Evolutionary conservation across 192 early-diverging fungal species (phyloP).

Genomic region (Backusella tuberculispora): DNA sequence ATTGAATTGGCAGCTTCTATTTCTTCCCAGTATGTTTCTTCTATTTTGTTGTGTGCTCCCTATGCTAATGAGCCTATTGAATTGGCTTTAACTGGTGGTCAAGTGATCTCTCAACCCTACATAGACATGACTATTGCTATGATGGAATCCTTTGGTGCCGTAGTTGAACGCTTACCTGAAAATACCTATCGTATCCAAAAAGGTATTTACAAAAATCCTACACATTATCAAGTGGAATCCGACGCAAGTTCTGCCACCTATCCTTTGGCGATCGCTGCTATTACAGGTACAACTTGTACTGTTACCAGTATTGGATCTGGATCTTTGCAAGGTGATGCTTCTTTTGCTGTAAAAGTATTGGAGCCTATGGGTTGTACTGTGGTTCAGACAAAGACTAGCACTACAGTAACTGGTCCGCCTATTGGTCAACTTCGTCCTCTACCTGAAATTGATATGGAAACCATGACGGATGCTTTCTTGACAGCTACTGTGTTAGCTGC

Average conservation of each 20-base stretch:
- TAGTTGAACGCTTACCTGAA: slow-evolving; percentile 68
- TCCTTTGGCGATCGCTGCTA: slow-evolving; percentile 95
- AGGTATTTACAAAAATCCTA: slow-evolving; percentile 80
- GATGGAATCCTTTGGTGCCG: slow-evolving; percentile 94
- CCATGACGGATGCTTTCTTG: slow-evolving; percentile 99
- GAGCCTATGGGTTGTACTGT: slow-evolving; percentile 92
- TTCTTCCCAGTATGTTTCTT: slow-evolving; percentile 97
- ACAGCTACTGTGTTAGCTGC: slow-evolving; percentile 95
- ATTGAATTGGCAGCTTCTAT: slow-evolving; percentile 92
- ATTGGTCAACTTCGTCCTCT: slow-evolving; percentile 72
- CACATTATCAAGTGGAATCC: slow-evolving; percentile 88
- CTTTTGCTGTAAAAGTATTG: slow-evolving; percentile 89
- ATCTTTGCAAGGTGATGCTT: slow-evolving; percentile 91
- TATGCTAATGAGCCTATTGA: slow-evolving; percentile 83
- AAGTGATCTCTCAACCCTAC: slow-evolving; percentile 96
- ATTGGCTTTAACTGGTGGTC: slow-evolving; percentile 87
- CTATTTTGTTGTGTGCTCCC: slow-evolving; percentile 94
- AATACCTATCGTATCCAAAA: slow-evolving; percentile 87
- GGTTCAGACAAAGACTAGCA: slow-evolving; percentile 83
- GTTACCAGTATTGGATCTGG: slow-evolving; percentile 91
- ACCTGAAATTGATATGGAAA: slow-evolving; percentile 91
- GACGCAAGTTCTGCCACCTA: slow-evolving; percentile 99
- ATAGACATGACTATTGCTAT: slow-evolving; percentile 99
- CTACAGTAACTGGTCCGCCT: slow-evolving; percentile 88
- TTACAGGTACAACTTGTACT: slow-evolving; percentile 86